Percentiles rank a stretch among this genome's conserved stretches.
Evolutionary conservation across 2,329 filamentous ascomycete species (phyloP).

Genomic region (Rhynchosporium secalis): DNA sequence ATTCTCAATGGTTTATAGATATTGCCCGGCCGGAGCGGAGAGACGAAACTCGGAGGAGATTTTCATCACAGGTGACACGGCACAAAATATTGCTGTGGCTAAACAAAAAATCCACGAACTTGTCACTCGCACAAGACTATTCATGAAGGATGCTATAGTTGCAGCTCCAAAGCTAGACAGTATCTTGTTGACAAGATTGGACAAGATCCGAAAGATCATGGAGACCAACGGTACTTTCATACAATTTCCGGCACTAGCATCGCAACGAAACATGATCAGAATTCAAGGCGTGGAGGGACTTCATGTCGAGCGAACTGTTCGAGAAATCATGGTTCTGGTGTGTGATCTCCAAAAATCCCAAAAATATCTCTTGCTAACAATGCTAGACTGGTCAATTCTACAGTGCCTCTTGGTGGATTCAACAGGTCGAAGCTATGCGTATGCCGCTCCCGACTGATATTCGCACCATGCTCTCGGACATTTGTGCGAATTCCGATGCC

Average conservation of each 20-base stretch:
- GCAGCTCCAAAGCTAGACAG: slow-evolving; percentile 92
- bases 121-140: slow-evolving; percentile 76
- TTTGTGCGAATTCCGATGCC: slow-evolving; percentile 93
- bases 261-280: slow-evolving; percentile 78
- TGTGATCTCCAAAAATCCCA: slow-evolving; percentile 39
- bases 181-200: slow-evolving; percentile 84
- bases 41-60: slow-evolving; percentile 86
- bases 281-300: slow-evolving; percentile 92
- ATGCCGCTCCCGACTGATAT: slow-evolving; percentile 68
- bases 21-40: slow-evolving; percentile 78
- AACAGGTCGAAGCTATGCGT: slow-evolving; percentile 67
- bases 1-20: slow-evolving; percentile 89
- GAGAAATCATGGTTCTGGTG: slow-evolving; percentile 93
- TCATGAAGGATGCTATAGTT: slow-evolving; percentile 89
- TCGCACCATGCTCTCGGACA: slow-evolving; percentile 87
- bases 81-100: slow-evolving; percentile 80
- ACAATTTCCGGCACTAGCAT: slow-evolving; percentile 84
- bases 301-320: slow-evolving; percentile 90
- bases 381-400: slow-evolving; percentile 91
- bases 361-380: slow-evolving; percentile 32
- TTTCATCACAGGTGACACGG: slow-evolving; percentile 88
- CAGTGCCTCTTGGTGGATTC: slow-evolving; percentile 93
- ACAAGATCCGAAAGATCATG: slow-evolving; percentile 97
- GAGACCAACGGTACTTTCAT: slow-evolving; percentile 96
- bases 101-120: slow-evolving; percentile 91